phyloP scores from a whole-genome alignment of 1,139 yeast species.

The Debaryomyces subglobosus region DNA sequence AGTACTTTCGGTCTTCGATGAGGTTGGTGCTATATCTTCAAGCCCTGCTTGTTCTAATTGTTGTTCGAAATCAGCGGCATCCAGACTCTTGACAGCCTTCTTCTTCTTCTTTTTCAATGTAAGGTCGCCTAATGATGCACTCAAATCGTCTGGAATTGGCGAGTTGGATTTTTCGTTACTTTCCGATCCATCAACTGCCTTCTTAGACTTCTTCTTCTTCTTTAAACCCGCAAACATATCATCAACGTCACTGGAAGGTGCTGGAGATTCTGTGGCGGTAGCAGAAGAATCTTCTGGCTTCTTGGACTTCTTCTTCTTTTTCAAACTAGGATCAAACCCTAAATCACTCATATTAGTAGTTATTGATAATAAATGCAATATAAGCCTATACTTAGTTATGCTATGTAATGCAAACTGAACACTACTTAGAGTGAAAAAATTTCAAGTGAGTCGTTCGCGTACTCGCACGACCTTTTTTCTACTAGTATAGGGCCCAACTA shows the following conservation, averaged over 20 bases:
- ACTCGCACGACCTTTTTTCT: slow-evolving; percentile 4
- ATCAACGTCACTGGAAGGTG: slow-evolving; percentile 38
- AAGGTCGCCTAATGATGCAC: slow-evolving; percentile 72
- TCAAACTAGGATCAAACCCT: slow-evolving; percentile 77
- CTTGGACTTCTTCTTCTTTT: slow-evolving; percentile 82
- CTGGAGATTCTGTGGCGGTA: slow-evolving; percentile 40
- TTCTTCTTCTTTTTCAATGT: slow-evolving; percentile 88
- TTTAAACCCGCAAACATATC: slow-evolving; percentile 59
- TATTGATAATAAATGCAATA: slow-evolving; percentile 7
- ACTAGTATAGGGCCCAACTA: slow-evolving; percentile 2
- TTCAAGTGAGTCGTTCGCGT: slow-evolving; percentile 3
- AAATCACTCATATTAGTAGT: slow-evolving; percentile 51
- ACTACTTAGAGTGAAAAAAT: slow-evolving; percentile 8
- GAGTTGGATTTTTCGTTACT: slow-evolving; percentile 38
- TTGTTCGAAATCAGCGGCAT: slow-evolving; percentile 80
- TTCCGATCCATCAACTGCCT: slow-evolving; percentile 37
- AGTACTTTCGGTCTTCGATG: slow-evolving; percentile 23
- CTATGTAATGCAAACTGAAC: neutral
- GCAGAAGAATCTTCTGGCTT: slow-evolving; percentile 44
- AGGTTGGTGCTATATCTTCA: slow-evolving; percentile 47
- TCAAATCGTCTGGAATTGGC: slow-evolving; percentile 54
- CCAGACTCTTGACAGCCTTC: slow-evolving; percentile 61
- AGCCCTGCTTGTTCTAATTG: slow-evolving; percentile 91
- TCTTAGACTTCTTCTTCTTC: slow-evolving; percentile 55
- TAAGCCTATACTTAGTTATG: neutral